A percentile compares a stretch with the other conserved stretches of the same genome.
phyloP scores from a whole-genome alignment of 2,329 filamentous ascomycete genomes.

The Aurifilum marmelostoma region DNA sequence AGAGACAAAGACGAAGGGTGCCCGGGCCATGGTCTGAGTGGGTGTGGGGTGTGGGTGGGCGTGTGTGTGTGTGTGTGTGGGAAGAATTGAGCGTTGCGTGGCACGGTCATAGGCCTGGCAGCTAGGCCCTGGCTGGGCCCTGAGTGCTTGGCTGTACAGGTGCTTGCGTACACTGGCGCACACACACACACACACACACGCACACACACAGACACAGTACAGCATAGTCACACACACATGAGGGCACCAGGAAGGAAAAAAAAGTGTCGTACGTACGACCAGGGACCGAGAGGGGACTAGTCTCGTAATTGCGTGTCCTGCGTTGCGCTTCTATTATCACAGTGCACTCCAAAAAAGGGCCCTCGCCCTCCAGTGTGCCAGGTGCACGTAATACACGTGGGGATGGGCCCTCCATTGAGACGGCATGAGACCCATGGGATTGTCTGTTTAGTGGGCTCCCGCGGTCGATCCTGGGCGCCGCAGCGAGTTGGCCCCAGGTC shows the following conservation, averaged over 20 bases:
- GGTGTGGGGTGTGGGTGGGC: not conserved
- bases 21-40: not conserved
- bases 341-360: not conserved
- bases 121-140: not conserved
- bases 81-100: conserved; percentile 14
- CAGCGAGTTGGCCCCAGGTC: not conserved
- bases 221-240: no score
- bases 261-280: conserved; percentile 21
- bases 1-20: no score
- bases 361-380: conserved; percentile 2
- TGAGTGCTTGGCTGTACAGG: not conserved
- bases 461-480: conserved; percentile 1
- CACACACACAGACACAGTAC: no score
- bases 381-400: conserved; percentile 25
- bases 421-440: not conserved
- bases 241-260: not conserved
- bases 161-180: conserved; percentile 21
- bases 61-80: not conserved
- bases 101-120: conserved; percentile 6
- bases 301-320: conserved; percentile 25
- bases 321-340: conserved; percentile 4
- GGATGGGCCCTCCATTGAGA: conserved; percentile 2
- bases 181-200: not conserved
- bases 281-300: conserved; percentile 19
- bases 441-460: not conserved